Evolutionary conservation across 805 yeast species (phyloP).

Genomic region (Barnettozyma vustinii): DNA sequence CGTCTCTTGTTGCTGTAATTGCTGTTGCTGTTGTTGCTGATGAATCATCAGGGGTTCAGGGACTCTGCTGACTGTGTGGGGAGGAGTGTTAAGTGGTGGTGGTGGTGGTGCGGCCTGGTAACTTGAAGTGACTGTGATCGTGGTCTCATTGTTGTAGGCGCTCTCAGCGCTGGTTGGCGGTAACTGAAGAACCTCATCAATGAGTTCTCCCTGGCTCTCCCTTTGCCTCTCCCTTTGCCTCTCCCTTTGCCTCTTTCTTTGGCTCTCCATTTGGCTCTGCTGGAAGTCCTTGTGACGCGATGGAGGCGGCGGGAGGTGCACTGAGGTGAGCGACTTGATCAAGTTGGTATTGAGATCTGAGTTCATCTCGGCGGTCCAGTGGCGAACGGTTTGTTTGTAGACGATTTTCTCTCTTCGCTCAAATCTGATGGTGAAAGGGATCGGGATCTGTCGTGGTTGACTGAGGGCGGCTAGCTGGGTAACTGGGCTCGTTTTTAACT

Average conservation of each 20-base stretch:
- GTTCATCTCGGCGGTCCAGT: conserved; percentile 6
- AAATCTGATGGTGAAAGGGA: not conserved
- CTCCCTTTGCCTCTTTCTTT: no score
- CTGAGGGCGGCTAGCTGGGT: not conserved
- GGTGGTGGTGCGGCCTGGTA: not conserved
- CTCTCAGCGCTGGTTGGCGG: not conserved
- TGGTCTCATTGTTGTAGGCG: not conserved
- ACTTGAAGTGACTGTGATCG: not conserved
- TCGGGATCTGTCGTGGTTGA: not conserved
- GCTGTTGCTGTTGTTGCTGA: not conserved
- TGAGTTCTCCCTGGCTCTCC: not conserved
- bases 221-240: no score
- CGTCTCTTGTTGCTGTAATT: conserved; percentile 18
- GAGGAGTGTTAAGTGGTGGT: conserved; percentile 24
- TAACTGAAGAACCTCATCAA: not conserved
- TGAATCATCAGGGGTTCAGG: not conserved
- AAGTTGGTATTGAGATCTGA: conserved; percentile 29
- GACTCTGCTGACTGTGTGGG: conserved; percentile 23
- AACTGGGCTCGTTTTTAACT: not conserved
- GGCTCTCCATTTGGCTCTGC: not conserved
- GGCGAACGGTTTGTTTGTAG: not conserved
- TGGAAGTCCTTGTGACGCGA: conserved; percentile 6
- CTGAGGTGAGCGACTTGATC: conserved; percentile 33
- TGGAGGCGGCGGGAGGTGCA: conserved; percentile 38
- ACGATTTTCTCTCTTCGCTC: not conserved